Evolutionary conservation across 2,329 filamentous ascomycete genomes (phyloP).

Genomic region (Boeremia lycopersici): DNA sequence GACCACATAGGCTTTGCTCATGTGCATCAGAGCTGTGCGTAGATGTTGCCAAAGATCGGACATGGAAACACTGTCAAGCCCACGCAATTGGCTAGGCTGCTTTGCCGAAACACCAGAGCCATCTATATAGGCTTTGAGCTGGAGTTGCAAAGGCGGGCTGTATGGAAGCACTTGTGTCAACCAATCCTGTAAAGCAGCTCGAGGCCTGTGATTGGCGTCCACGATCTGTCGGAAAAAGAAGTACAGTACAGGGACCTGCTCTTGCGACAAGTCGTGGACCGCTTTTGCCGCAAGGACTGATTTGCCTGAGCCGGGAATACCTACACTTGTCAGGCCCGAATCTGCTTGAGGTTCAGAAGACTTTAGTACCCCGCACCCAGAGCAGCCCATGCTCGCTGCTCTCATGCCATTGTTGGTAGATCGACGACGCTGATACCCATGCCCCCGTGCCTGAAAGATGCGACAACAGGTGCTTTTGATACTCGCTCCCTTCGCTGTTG

Average conservation of each 20-base stretch:
- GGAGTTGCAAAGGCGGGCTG: slow-evolving; percentile 32
- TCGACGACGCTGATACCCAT: slow-evolving; percentile 15
- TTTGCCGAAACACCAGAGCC: background rate
- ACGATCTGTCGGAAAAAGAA: slow-evolving; percentile 52
- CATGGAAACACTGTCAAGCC: background rate
- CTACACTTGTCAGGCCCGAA: slow-evolving; percentile 14
- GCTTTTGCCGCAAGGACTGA: background rate
- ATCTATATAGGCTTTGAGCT: slow-evolving; percentile 11
- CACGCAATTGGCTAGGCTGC: background rate
- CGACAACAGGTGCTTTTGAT: slow-evolving; percentile 22
- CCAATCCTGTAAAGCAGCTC: slow-evolving; percentile 41
- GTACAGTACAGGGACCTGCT: slow-evolving; percentile 25
- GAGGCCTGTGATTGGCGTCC: slow-evolving; percentile 35
- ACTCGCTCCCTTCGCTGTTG: slow-evolving; percentile 18
- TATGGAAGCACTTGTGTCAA: slow-evolving; percentile 40
- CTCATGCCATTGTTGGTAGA: slow-evolving; percentile 17
- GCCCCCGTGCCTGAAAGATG: slow-evolving; percentile 20
- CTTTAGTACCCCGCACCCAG: slow-evolving; percentile 26
- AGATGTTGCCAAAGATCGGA: background rate
- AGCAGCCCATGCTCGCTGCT: slow-evolving; percentile 17
- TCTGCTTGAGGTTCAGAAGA: background rate
- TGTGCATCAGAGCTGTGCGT: background rate
- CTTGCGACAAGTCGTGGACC: background rate
- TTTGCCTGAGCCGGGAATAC: slow-evolving; percentile 34
- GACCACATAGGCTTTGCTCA: slow-evolving; percentile 46